A percentile compares a stretch with the other conserved stretches of the same genome.
Evolutionary conservation across 2,329 filamentous ascomycete genomes (phyloP).

Genomic region (Chrysoporthe deuterocubensis): DNA sequence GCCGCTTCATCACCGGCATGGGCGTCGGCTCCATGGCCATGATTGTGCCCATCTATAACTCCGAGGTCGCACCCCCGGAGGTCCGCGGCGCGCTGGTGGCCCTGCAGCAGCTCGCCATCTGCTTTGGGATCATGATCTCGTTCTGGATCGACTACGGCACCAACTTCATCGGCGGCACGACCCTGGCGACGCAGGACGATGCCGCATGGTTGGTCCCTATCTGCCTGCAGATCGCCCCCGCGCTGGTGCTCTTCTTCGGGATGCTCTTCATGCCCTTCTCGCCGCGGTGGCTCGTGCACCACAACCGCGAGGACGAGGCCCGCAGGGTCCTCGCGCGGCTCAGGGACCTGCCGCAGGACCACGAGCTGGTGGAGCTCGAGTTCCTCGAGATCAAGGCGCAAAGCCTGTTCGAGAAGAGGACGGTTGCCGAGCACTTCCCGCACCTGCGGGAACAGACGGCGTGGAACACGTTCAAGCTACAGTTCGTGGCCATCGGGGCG

Average conservation of each 20-base stretch:
- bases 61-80: slow-evolving; percentile 53
- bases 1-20: slow-evolving; percentile 55
- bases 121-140: slow-evolving; percentile 66
- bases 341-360: slow-evolving; percentile 62
- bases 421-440: slow-evolving; percentile 69
- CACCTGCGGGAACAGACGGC: slow-evolving; percentile 62
- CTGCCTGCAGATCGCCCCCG: slow-evolving; percentile 71
- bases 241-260: slow-evolving; percentile 66
- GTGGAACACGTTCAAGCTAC: slow-evolving; percentile 69
- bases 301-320: slow-evolving; percentile 70
- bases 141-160: slow-evolving; percentile 70
- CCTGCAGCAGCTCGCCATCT: slow-evolving; percentile 57
- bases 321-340: slow-evolving; percentile 65
- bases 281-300: slow-evolving; percentile 75
- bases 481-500: slow-evolving; percentile 68
- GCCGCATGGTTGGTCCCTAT: slow-evolving; percentile 77
- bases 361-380: slow-evolving; percentile 74
- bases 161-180: slow-evolving; percentile 66
- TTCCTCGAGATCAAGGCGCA: slow-evolving; percentile 85
- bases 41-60: slow-evolving; percentile 57
- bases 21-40: slow-evolving; percentile 71
- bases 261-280: slow-evolving; percentile 83
- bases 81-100: slow-evolving; percentile 53
- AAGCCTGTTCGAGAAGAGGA: slow-evolving; percentile 75
- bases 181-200: slow-evolving; percentile 57